Percentiles rank a stretch among this genome's conserved stretches.
Evolutionary conservation across 805 yeast species (phyloP).

Genomic region (Candida alai): DNA sequence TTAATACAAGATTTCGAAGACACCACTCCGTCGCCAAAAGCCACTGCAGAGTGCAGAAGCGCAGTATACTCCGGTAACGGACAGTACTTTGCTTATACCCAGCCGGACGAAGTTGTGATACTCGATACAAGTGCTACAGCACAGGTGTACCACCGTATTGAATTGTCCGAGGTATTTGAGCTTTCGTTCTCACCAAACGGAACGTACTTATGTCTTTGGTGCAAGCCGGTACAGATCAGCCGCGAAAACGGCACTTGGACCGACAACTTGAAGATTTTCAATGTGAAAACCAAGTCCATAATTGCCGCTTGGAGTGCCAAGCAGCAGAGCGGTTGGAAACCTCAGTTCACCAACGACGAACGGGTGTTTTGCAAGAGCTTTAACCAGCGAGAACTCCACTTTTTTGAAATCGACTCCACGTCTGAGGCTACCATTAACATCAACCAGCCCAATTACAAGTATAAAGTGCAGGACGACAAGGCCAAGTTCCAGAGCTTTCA

Average conservation of each 20-base stretch:
- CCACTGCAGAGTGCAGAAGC: slow-evolving; percentile 51
- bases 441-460: slow-evolving; percentile 54
- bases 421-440: slow-evolving; percentile 27
- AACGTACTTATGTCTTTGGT: slow-evolving; percentile 80
- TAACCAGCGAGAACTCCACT: slow-evolving; percentile 61
- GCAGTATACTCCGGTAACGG: slow-evolving; percentile 71
- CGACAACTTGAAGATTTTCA: slow-evolving; percentile 78
- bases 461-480: slow-evolving; percentile 48
- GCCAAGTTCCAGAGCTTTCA: slow-evolving; percentile 53
- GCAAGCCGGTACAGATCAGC: slow-evolving; percentile 66
- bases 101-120: slow-evolving; percentile 56
- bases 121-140: slow-evolving; percentile 51
- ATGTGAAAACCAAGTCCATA: slow-evolving; percentile 44
- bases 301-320: slow-evolving; percentile 68
- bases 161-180: slow-evolving; percentile 69
- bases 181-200: slow-evolving; percentile 88
- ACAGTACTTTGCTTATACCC: slow-evolving; percentile 64
- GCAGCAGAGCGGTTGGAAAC: slow-evolving; percentile 86
- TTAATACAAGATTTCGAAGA: slow-evolving; percentile 42
- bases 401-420: slow-evolving; percentile 48
- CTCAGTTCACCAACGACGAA: slow-evolving; percentile 87
- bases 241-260: slow-evolving; percentile 70
- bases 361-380: slow-evolving; percentile 56
- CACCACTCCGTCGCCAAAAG: slow-evolving; percentile 31
- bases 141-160: slow-evolving; percentile 42